These are phyloP conservation scores for Aristolochia californica DNA, from an alignment of 164 flowering plant species.

Conservation along the genomic window DNA sequence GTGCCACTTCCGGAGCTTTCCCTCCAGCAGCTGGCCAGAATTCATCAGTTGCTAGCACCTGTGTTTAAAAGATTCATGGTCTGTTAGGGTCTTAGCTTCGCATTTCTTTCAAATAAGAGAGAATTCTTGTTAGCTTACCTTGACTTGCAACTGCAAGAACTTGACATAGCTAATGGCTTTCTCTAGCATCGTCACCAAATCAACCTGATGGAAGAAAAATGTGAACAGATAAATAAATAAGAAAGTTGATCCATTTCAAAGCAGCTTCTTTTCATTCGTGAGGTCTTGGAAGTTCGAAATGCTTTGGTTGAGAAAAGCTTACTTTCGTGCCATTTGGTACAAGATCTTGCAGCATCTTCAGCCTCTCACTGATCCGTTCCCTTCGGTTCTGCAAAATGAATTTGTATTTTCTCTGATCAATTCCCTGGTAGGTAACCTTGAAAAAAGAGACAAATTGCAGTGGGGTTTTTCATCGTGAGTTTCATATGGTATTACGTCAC, in stretches of 20 bases:
- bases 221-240: neutral
- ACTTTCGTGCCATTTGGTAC: conserved; percentile 95
- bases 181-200: conserved; percentile 91
- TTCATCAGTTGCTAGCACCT: conserved; percentile 97
- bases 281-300: neutral
- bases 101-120: too few relatives aligned
- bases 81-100: too few relatives aligned
- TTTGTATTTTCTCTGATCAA: too few relatives aligned
- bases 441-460: too few relatives aligned
- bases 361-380: conserved; percentile 80
- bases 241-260: neutral
- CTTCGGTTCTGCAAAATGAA: conserved; percentile 59
- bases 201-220: conserved; percentile 42
- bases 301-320: neutral
- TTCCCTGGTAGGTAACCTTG: too few relatives aligned
- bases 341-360: conserved; percentile 78
- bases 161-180: conserved; percentile 93
- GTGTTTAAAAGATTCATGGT: too few relatives aligned
- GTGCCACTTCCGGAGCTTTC: conserved; percentile 82
- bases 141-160: conserved; percentile 93
- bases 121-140: conserved; percentile 46
- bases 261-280: too few relatives aligned
- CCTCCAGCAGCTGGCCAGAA: conserved; percentile 96
- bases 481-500: too few relatives aligned
- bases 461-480: too few relatives aligned